phyloP scores from a whole-genome alignment of 2,329 filamentous ascomycete species.

The Colletotrichum sp. region DNA sequence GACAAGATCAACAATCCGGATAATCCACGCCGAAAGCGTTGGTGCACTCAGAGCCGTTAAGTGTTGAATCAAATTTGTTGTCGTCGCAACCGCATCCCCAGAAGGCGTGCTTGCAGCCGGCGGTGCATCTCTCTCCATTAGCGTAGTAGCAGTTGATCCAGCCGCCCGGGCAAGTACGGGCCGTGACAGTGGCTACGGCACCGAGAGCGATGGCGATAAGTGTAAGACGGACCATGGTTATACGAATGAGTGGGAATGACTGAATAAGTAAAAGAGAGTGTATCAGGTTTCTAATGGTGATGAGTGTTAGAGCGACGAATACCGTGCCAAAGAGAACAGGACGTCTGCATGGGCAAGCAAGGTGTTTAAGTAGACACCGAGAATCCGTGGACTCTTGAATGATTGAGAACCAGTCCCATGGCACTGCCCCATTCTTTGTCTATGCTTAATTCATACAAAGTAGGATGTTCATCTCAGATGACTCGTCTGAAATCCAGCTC shows the following conservation, averaged over 20 bases:
- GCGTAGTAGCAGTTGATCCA: not conserved
- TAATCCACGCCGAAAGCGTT: not conserved
- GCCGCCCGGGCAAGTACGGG: not conserved
- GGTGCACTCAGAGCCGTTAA: not conserved
- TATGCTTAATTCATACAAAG: not conserved
- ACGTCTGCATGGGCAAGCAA: not conserved
- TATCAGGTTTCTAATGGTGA: not conserved
- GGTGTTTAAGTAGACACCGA: not conserved
- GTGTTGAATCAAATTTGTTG: not conserved
- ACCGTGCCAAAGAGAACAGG: not conserved
- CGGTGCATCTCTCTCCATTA: not conserved
- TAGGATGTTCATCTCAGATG: not conserved
- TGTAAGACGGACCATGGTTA: not conserved
- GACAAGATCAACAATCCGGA: not conserved
- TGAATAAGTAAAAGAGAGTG: not conserved
- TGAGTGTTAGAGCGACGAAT: not conserved
- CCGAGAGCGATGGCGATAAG: not conserved
- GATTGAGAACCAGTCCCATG: not conserved
- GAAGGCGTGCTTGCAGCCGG: not conserved
- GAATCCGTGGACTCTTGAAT: not conserved
- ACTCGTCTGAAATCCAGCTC: not conserved
- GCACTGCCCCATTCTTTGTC: not conserved
- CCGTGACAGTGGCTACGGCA: not conserved
- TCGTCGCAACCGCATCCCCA: not conserved
- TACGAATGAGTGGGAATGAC: not conserved